Conservation (phyloP, 768 basidiomycete genomes). For the Cystofilobasidium macerans region DNA sequence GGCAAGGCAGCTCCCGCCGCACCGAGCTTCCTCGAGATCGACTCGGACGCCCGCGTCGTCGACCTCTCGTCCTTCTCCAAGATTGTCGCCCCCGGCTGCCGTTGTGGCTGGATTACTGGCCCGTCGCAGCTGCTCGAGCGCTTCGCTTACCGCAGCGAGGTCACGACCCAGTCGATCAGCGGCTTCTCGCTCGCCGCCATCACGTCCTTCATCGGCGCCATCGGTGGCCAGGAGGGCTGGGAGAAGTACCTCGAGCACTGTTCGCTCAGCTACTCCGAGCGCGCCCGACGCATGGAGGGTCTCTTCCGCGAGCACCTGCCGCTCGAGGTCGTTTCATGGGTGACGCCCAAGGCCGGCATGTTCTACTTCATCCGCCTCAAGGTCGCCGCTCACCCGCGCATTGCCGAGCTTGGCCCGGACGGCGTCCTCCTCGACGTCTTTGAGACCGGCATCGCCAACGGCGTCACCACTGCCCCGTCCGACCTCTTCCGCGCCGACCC, state of each 20-base stretch:
- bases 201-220: conserved; percentile 20
- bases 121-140: conserved; percentile 13
- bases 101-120: conserved; percentile 21
- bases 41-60: conserved; percentile 22
- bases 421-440: conserved; percentile 14
- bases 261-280: conserved; percentile 14
- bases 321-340: conserved; percentile 4
- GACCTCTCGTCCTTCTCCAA: conserved; percentile 18
- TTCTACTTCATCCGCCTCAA: conserved; percentile 13
- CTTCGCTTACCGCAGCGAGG: conserved; percentile 14
- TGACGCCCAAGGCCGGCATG: conserved; percentile 14
- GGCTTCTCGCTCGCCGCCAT: conserved; percentile 25
- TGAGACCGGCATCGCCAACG: background rate
- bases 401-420: conserved; percentile 3
- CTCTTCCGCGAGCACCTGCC: conserved; percentile 20
- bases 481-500: conserved; percentile 18
- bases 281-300: conserved; percentile 17
- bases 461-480: conserved; percentile 4
- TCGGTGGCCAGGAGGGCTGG: conserved; percentile 21
- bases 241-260: conserved; percentile 12
- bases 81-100: conserved; percentile 21
- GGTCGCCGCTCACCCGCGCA: conserved; percentile 4
- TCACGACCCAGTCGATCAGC: conserved; percentile 19
- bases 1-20: background rate
- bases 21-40: conserved; percentile 17